A percentile compares a stretch with the other conserved stretches of the same genome.
phyloP scores from a whole-genome alignment of 306 rosid species.

The peach (Prunus persica) region DNA sequence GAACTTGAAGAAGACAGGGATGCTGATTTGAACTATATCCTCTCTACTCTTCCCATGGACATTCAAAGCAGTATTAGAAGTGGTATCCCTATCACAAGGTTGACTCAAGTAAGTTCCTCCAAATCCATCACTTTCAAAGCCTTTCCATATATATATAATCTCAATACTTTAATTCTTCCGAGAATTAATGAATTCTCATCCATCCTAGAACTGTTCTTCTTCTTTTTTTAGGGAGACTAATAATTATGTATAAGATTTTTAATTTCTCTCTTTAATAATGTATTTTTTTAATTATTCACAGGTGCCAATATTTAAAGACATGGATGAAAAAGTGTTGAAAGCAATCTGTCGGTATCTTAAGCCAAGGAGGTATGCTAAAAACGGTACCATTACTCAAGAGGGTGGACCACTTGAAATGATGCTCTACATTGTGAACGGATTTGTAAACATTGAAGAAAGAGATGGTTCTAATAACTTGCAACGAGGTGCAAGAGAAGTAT shows the following conservation, averaged over 20 bases:
- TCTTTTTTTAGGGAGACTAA: no score
- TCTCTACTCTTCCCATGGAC: neutral
- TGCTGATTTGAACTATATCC: neutral
- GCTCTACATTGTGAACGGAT: neutral
- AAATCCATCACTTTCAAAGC: no score
- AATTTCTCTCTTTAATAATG: neutral
- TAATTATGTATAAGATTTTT: no score
- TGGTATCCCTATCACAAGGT: neutral
- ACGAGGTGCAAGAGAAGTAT: no score
- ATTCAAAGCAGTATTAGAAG: no score
- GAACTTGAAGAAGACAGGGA: neutral
- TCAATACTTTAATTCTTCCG: no score
- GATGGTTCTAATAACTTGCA: neutral
- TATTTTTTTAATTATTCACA: neutral
- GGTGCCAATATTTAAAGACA: neutral
- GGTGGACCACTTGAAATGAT: conserved; percentile 12
- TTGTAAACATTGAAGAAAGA: neutral
- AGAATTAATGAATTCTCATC: no score
- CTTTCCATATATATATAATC: no score
- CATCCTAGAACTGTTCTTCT: no score
- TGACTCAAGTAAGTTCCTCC: neutral
- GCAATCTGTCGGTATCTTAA: neutral
- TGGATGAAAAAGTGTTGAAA: neutral
- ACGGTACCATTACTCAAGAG: neutral
- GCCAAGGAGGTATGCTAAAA: neutral